Evolutionary conservation across 2,329 filamentous ascomycete species (phyloP), one percentile per base, ranked within the genome.

Genomic region (Zymoseptoria brevis): DNA sequence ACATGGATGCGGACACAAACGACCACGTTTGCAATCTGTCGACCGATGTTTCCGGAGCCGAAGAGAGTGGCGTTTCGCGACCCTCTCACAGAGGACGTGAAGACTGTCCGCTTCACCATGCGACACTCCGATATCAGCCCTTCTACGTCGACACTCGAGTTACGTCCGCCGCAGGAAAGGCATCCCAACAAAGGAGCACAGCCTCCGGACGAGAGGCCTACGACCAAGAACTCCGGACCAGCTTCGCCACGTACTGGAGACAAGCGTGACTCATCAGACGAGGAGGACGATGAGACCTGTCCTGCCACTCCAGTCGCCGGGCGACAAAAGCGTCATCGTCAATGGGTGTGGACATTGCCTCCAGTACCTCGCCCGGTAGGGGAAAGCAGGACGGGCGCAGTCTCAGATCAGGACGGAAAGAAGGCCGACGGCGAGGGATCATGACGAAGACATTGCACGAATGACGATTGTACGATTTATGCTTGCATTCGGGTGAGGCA

Each of bases 321-420:
- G 16, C 78, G 80, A 22, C 75, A 74, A 60, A 84, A 84, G 68
- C 75, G 79, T 48, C 77, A 77, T 24, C 71, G 81, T 19, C 77
- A 82, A 64, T 84, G 82, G 82, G 74, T 76, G 53, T 84, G 82
- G 82, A 84, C 82, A 1, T 69, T 84, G 9, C 80, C 77, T 1
- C 76, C 80, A 2, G 57, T 66, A n/a, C 19, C 51, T 53, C 19
- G 22, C 22, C 1, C 51, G n/a, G 22, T 13, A 26, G 8, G 30
- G 35, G 35, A 41, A 4, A 41, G 11, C 35, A 41, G 35, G 19
- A 51, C 22, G 4, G 13, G 50, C 19, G 50, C 50, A 4, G 51
- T 3, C 6, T 24, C 19, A 9, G 22, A 53, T 13, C 51, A 29
- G 16, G 6, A 24, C 13, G 21, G 51, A n/a, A 29, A 8, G 13